Evolutionary conservation across 1,139 yeast genomes (phyloP).

Genomic region (Yamadazyma friedrichii): DNA sequence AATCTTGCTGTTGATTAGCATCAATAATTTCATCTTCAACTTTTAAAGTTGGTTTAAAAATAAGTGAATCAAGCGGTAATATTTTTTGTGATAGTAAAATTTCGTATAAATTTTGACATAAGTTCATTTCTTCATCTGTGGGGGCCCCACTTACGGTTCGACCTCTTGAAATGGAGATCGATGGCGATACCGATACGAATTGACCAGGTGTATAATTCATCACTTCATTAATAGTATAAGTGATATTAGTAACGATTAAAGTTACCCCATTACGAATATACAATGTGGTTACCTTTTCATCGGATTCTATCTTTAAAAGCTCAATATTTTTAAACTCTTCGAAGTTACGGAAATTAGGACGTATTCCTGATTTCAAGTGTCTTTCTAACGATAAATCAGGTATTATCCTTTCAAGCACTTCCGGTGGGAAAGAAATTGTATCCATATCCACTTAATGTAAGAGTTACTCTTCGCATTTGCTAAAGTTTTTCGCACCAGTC

Average conservation of each 20-base stretch:
- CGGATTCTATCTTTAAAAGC: constrained; percentile 24
- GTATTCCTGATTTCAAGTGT: constrained; percentile 67
- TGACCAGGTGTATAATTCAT: constrained; percentile 49
- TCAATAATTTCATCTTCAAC: constrained; percentile 19
- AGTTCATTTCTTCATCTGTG: constrained; percentile 83
- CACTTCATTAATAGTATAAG: constrained; percentile 51
- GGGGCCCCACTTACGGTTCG: constrained; percentile 67
- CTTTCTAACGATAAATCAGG: constrained; percentile 83
- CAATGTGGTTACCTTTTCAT: constrained; percentile 61
- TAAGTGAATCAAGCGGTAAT: constrained; percentile 34
- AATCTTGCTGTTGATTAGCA: constrained; percentile 20
- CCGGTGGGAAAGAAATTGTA: constrained; percentile 59
- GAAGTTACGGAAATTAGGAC: constrained; percentile 70
- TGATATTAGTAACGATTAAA: constrained; percentile 70
- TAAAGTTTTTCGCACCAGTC: no score
- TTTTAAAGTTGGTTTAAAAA: constrained; percentile 46
- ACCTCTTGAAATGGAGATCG: constrained; percentile 79
- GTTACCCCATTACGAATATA: constrained; percentile 75
- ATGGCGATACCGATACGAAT: constrained; percentile 64
- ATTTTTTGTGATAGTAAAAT: constrained; percentile 54
- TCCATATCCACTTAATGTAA: constrained; percentile 3
- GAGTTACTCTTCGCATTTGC: no score
- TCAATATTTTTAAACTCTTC: constrained; percentile 67
- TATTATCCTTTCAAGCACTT: constrained; percentile 77
- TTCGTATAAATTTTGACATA: constrained; percentile 70